A percentile compares a stretch with the other conserved stretches of the same genome.
These are phyloP conservation scores for Chrysoporthe puriensis DNA, from an alignment of 2,329 filamentous ascomycete species.

Conservation along the genomic window DNA sequence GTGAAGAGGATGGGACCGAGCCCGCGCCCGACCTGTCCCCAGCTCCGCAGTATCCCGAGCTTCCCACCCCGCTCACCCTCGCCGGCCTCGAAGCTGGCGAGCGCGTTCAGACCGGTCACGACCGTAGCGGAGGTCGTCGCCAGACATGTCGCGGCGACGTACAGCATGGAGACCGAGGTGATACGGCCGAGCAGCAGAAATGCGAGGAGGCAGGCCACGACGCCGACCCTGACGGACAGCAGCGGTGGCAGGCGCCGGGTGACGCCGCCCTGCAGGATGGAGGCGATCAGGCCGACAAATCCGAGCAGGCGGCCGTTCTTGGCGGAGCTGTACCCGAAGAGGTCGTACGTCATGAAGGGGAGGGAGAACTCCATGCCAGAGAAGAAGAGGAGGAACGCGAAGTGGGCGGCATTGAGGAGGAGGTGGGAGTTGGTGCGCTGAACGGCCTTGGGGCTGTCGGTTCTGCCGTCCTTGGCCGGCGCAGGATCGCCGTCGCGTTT, in stretches of 20 bases:
- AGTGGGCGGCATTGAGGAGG: slow-evolving; percentile 82
- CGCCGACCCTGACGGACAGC: slow-evolving; percentile 76
- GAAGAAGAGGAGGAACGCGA: slow-evolving; percentile 93
- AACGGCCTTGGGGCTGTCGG: slow-evolving; percentile 34
- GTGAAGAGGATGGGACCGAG: slow-evolving; percentile 90
- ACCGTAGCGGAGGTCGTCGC: slow-evolving; percentile 93
- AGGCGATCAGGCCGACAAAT: slow-evolving; percentile 88
- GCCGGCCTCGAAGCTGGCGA: slow-evolving; percentile 87
- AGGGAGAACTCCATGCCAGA: slow-evolving; percentile 95
- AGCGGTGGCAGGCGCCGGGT: slow-evolving; percentile 84
- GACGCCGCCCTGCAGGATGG: slow-evolving; percentile 89
- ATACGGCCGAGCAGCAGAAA: slow-evolving; percentile 80
- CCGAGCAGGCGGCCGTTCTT: slow-evolving; percentile 86
- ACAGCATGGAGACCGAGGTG: slow-evolving; percentile 70
- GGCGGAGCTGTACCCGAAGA: slow-evolving; percentile 80
- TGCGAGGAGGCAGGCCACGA: slow-evolving; percentile 74
- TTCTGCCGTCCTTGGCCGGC: slow-evolving; percentile 31
- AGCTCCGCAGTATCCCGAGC: slow-evolving; percentile 77
- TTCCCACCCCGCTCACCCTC: slow-evolving; percentile 83
- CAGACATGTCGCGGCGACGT: slow-evolving; percentile 79
- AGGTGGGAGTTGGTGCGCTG: slow-evolving; percentile 79
- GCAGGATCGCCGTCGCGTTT: slow-evolving; percentile 35
- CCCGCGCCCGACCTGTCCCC: slow-evolving; percentile 86
- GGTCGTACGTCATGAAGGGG: slow-evolving; percentile 95
- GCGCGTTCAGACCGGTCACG: slow-evolving; percentile 87